Conservation (phyloP, 2,329 filamentous ascomycete species). For the Rachicladosporium sp. region DNA sequence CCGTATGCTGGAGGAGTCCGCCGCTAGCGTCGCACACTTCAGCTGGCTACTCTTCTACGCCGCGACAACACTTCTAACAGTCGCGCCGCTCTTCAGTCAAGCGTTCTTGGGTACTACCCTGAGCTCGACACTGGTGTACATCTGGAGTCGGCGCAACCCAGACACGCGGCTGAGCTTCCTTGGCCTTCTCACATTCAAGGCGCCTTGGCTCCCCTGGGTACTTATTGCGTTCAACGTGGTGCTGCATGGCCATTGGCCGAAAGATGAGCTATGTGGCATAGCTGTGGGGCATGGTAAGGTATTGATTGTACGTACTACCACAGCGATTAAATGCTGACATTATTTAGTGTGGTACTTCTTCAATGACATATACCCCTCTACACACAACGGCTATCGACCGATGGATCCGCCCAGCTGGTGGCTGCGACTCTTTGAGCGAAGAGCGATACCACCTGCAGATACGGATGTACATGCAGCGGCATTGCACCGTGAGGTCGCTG, state of each 20-base stretch:
- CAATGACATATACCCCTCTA: slow-evolving; percentile 84
- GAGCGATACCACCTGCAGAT: slow-evolving; percentile 14
- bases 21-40: slow-evolving; percentile 84
- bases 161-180: slow-evolving; percentile 72
- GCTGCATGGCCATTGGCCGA: slow-evolving; percentile 76
- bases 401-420: slow-evolving; percentile 86
- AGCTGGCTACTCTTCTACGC: slow-evolving; percentile 88
- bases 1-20: slow-evolving; percentile 85
- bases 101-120: slow-evolving; percentile 90
- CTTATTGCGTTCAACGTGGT: slow-evolving; percentile 83
- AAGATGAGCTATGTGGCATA: slow-evolving; percentile 92
- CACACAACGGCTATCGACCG: slow-evolving; percentile 73
- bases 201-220: slow-evolving; percentile 92
- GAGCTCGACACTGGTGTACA: slow-evolving; percentile 88
- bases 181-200: slow-evolving; percentile 79
- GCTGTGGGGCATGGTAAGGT: slow-evolving; percentile 67
- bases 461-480: slow-evolving; percentile 20
- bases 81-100: slow-evolving; percentile 81
- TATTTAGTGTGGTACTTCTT: slow-evolving; percentile 84
- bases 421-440: slow-evolving; percentile 64
- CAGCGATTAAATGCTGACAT: slow-evolving; percentile 3
- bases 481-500: slow-evolving; percentile 18
- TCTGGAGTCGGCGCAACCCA: slow-evolving; percentile 92
- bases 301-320: background rate
- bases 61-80: slow-evolving; percentile 60